phyloP scores from a whole-genome alignment of 129 eudicot species.

The Flaveria bidentis region DNA sequence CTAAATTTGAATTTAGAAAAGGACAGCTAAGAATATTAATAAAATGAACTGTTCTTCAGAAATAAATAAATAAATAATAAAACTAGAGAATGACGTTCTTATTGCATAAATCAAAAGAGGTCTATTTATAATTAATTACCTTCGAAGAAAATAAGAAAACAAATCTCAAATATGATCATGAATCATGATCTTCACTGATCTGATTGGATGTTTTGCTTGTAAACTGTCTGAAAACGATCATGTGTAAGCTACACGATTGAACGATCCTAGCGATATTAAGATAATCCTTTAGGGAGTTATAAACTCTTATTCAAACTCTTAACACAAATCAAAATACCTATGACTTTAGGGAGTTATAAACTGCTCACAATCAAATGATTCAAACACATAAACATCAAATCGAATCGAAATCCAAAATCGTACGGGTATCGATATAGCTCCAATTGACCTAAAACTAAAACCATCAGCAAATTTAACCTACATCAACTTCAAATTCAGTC shows the following conservation, averaged over 20 bases:
- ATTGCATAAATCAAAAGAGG: neutral
- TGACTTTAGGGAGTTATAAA: neutral
- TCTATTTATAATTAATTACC: neutral
- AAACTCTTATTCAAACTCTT: neutral
- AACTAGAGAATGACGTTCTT: slow-evolving; percentile 22
- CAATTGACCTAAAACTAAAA: slow-evolving; percentile 12
- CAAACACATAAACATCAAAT: neutral
- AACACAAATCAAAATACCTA: slow-evolving; percentile 10
- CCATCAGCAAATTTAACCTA: slow-evolving; percentile 5
- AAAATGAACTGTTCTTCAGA: slow-evolving; percentile 20
- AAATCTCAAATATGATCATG: slow-evolving; percentile 4
- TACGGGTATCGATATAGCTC: neutral
- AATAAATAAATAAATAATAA: neutral
- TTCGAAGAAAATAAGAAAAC: neutral
- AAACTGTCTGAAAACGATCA: neutral
- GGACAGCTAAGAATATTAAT: slow-evolving; percentile 42
- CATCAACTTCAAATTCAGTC: neutral
- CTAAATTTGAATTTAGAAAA: slow-evolving; percentile 11
- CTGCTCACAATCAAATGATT: neutral
- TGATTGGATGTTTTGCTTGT: neutral
- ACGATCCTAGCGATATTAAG: neutral
- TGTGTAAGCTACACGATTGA: neutral
- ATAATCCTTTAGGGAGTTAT: neutral
- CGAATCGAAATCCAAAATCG: neutral
- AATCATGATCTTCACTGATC: neutral